These are phyloP conservation scores for Aspergillus heteromorphus DNA, from an alignment of 495 filamentous ascomycete species.

Conservation along the genomic window DNA sequence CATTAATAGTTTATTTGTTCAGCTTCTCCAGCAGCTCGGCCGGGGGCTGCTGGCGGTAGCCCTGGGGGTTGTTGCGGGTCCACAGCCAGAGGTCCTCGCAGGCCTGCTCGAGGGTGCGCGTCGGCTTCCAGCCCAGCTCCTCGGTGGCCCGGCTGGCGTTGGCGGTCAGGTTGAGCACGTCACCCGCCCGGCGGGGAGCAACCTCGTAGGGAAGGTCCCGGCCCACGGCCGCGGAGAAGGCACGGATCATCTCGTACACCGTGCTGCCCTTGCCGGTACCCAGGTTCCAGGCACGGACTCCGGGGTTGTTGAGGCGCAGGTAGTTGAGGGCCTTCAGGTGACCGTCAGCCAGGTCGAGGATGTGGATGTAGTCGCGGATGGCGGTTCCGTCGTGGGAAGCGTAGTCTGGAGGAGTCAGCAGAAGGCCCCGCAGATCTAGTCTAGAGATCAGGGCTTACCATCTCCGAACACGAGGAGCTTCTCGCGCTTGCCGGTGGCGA, in stretches of 20 bases:
- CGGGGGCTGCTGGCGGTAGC: constrained; percentile 86
- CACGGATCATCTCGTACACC: constrained; percentile 94
- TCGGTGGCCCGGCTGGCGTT: constrained; percentile 80
- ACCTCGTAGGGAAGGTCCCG: constrained; percentile 82
- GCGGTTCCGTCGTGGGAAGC: constrained; percentile 77
- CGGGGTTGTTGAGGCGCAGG: constrained; percentile 82
- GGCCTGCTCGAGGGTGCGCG: constrained; percentile 83
- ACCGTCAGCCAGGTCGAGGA: constrained; percentile 82
- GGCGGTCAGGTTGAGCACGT: constrained; percentile 91
- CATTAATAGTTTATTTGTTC: constrained; percentile 45
- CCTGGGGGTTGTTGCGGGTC: constrained; percentile 91
- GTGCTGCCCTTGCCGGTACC: constrained; percentile 94
- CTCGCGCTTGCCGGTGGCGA: constrained; percentile 89
- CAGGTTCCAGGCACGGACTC: constrained; percentile 93
- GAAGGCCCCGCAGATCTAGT: not conserved
- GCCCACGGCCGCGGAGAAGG: constrained; percentile 83
- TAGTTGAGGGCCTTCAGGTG: constrained; percentile 91
- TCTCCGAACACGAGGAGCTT: constrained; percentile 93
- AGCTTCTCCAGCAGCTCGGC: constrained; percentile 71
- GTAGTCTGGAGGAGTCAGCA: constrained; percentile 60
- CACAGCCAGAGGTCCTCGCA: constrained; percentile 95
- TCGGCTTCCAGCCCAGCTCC: constrained; percentile 89
- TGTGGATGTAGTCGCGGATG: constrained; percentile 77
- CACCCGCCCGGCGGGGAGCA: constrained; percentile 73
- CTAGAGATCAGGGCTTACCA: constrained; percentile 58